A percentile compares a stretch with the other conserved stretches of the same genome.
These are phyloP conservation scores for Endotrypanum monterogeii DNA, from an alignment of 208 protist genomes.

Conservation along the genomic window DNA sequence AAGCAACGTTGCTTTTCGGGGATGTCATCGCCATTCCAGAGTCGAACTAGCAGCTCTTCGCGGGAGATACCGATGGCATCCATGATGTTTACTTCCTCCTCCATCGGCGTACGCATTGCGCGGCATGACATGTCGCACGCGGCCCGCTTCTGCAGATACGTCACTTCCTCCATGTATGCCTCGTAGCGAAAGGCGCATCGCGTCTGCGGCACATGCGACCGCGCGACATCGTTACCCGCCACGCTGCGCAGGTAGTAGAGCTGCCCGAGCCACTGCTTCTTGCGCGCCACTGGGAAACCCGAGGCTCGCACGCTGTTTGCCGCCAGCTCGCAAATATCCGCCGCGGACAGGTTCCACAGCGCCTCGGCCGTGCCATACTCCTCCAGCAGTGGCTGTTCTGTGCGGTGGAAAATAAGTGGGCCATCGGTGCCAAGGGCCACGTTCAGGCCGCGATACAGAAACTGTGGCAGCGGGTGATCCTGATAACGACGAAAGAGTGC, in stretches of 20 bases:
- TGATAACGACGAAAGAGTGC: slow-evolving; percentile 96
- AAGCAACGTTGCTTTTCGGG: background rate
- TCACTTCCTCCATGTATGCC: slow-evolving; percentile 87
- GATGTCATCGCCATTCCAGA: slow-evolving; percentile 20
- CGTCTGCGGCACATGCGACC: slow-evolving; percentile 95
- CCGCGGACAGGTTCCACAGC: slow-evolving; percentile 80
- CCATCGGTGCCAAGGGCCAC: slow-evolving; percentile 96
- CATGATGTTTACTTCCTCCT: slow-evolving; percentile 63
- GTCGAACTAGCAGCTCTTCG: slow-evolving; percentile 46
- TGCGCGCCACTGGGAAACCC: slow-evolving; percentile 70
- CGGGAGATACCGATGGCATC: slow-evolving; percentile 52
- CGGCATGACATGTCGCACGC: slow-evolving; percentile 41
- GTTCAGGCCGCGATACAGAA: slow-evolving; percentile 95
- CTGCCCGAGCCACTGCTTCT: slow-evolving; percentile 71
- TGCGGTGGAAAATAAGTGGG: slow-evolving; percentile 96
- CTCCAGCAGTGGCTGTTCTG: slow-evolving; percentile 91
- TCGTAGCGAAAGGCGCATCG: slow-evolving; percentile 94
- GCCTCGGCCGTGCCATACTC: slow-evolving; percentile 90
- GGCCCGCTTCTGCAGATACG: slow-evolving; percentile 63
- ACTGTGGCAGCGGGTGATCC: slow-evolving; percentile 94
- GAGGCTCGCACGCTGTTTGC: slow-evolving; percentile 74
- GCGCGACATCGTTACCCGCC: slow-evolving; percentile 86
- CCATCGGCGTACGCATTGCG: slow-evolving; percentile 40
- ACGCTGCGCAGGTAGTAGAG: slow-evolving; percentile 66
- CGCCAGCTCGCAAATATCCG: slow-evolving; percentile 87